These are phyloP conservation scores for Epichloe festucae DNA, from an alignment of 2,329 filamentous ascomycete genomes.

Conservation along the genomic window DNA sequence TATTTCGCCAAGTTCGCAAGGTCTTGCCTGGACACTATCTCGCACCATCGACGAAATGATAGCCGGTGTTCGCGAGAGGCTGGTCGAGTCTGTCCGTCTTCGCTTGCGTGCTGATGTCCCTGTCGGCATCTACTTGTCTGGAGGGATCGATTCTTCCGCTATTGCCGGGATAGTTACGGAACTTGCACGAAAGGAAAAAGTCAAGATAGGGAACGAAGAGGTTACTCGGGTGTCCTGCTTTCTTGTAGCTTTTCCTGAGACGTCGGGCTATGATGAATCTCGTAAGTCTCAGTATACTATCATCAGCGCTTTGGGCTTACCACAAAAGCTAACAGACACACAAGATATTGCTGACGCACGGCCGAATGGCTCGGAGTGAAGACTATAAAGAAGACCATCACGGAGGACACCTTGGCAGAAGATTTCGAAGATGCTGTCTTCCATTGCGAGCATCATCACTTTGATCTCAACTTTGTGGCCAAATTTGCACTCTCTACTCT, in stretches of 20 bases:
- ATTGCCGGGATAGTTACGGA: slow-evolving; percentile 43
- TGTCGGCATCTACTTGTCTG: neutral
- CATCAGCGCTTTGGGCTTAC: neutral
- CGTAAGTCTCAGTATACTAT: neutral
- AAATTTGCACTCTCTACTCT: slow-evolving; percentile 36
- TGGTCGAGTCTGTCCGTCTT: neutral
- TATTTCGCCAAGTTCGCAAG: slow-evolving; percentile 35
- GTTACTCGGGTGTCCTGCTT: slow-evolving; percentile 25
- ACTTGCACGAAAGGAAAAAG: slow-evolving; percentile 32
- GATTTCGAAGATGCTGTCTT: slow-evolving; percentile 18
- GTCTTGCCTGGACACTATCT: slow-evolving; percentile 31
- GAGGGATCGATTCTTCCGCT: slow-evolving; percentile 21
- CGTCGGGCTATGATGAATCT: neutral
- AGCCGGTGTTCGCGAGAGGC: neutral
- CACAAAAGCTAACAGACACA: neutral
- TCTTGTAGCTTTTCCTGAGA: slow-evolving; percentile 33
- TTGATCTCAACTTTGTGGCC: slow-evolving; percentile 38
- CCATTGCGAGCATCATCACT: slow-evolving; percentile 19
- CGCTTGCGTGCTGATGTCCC: neutral
- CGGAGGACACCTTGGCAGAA: slow-evolving; percentile 17
- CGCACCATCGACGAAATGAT: slow-evolving; percentile 35
- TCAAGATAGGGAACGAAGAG: slow-evolving; percentile 30
- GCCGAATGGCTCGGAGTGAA: slow-evolving; percentile 21
- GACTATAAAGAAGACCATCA: slow-evolving; percentile 13
- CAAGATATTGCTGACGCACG: slow-evolving; percentile 18